Evolutionary conservation across 768 basidiomycete genomes (phyloP).

Genomic region (Nidula microcarpa): DNA sequence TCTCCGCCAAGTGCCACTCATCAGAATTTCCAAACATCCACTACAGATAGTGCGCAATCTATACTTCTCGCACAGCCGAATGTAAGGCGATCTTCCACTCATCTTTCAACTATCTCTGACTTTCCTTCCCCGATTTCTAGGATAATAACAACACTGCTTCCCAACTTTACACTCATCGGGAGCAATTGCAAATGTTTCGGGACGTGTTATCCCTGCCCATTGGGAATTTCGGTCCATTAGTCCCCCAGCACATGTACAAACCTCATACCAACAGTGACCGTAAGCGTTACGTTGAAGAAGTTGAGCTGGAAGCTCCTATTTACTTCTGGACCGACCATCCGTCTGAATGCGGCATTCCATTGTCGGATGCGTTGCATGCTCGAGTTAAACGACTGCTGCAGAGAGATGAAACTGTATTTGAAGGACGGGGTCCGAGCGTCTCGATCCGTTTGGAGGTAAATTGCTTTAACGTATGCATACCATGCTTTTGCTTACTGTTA

Average conservation of each 20-base stretch:
- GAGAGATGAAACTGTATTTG: constrained; percentile 67
- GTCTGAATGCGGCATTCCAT: constrained; percentile 54
- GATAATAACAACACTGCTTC: no score
- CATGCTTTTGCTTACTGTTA: not conserved
- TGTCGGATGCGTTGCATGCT: constrained; percentile 62
- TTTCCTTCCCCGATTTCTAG: no score
- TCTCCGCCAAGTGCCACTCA: not conserved
- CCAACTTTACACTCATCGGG: constrained; percentile 25
- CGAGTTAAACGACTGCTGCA: constrained; percentile 50
- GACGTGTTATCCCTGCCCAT: constrained; percentile 31
- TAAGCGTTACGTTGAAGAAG: constrained; percentile 73
- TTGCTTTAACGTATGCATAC: not conserved
- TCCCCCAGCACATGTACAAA: constrained; percentile 71
- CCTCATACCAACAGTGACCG: constrained; percentile 77
- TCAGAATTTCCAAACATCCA: not conserved
- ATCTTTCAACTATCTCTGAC: not conserved
- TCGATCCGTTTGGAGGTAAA: constrained; percentile 75
- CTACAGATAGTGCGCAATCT: not conserved
- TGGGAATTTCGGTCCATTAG: constrained; percentile 39
- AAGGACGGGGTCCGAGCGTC: constrained; percentile 72
- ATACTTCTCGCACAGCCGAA: not conserved
- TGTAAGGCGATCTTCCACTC: not conserved
- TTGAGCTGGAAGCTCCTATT: constrained; percentile 59
- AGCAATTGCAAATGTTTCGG: constrained; percentile 42
- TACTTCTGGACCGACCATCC: constrained; percentile 56